Evolutionary conservation across 306 rosid genomes (phyloP).

Genomic region (Psophocarpus tetragonolobus): DNA sequence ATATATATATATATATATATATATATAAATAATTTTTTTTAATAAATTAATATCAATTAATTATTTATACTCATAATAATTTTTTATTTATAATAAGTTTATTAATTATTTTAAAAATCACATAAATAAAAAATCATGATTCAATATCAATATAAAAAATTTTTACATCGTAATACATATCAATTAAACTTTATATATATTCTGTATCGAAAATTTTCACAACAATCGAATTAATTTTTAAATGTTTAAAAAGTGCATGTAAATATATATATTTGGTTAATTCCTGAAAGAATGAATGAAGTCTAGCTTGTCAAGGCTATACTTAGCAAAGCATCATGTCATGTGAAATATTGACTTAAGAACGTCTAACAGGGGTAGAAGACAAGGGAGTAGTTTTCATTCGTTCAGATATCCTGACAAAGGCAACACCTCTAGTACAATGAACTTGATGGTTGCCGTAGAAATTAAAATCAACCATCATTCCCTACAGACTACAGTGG

Average conservation of each 20-base stretch:
- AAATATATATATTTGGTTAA: neutral
- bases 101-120: no score
- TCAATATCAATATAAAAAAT: no score
- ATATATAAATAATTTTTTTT: no score
- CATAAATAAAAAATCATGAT: no score
- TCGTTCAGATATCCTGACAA: slow-evolving; percentile 1
- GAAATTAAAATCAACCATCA: neutral
- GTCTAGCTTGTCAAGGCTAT: slow-evolving; percentile 24
- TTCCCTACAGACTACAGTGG: slow-evolving; percentile 27
- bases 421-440: neutral
- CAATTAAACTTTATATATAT: no score
- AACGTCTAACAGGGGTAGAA: slow-evolving; percentile 27
- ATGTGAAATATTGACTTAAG: slow-evolving; percentile 28
- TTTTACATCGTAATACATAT: no score
- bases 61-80: no score
- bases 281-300: neutral
- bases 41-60: no score
- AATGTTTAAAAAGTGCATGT: neutral
- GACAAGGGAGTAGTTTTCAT: slow-evolving; percentile 17
- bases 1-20: no score
- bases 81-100: no score
- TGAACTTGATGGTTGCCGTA: neutral
- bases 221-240: neutral
- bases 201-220: neutral
- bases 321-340: slow-evolving; percentile 1